These are phyloP conservation scores for Butyriboletus appendiculatus DNA, from an alignment of 1,284 basidiomycete genomes.

Conservation along the genomic window DNA sequence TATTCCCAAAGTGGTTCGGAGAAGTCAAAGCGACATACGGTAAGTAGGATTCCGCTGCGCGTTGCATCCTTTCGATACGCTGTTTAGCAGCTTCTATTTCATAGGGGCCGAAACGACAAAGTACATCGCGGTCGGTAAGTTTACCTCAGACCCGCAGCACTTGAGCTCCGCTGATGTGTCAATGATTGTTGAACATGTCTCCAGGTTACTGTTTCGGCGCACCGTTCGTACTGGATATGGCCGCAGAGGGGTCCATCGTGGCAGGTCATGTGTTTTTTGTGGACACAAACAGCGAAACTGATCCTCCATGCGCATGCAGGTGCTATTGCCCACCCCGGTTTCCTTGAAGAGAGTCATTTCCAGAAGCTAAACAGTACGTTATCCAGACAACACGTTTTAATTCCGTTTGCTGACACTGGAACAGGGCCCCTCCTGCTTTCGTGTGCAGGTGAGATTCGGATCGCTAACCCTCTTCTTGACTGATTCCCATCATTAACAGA, in stretches of 20 bases:
- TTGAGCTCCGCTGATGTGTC: neutral
- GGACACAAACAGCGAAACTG: neutral
- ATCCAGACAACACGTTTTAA: neutral
- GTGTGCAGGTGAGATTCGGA: conserved; percentile 42
- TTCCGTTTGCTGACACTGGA: neutral
- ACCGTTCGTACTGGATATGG: conserved; percentile 48
- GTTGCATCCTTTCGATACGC: neutral
- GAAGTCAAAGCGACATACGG: conserved; percentile 19
- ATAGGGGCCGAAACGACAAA: conserved; percentile 23
- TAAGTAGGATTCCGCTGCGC: neutral
- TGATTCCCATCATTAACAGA: conserved; percentile 35
- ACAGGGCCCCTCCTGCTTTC: conserved; percentile 53
- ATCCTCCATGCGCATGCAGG: conserved; percentile 32
- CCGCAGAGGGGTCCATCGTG: conserved; percentile 43
- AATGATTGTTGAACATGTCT: neutral
- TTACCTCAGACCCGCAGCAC: neutral
- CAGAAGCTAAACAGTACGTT: conserved; percentile 45
- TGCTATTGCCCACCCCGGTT: conserved; percentile 56
- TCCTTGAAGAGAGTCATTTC: conserved; percentile 55
- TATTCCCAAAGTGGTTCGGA: conserved; percentile 28
- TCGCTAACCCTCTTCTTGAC: neutral
- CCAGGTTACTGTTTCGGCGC: conserved; percentile 61
- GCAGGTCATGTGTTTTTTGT: conserved; percentile 38
- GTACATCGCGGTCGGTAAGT: conserved; percentile 40
- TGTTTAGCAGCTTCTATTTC: neutral